Evolutionary conservation across 164 flowering plant species (phyloP).

Genomic region (Berberis thunbergii): DNA sequence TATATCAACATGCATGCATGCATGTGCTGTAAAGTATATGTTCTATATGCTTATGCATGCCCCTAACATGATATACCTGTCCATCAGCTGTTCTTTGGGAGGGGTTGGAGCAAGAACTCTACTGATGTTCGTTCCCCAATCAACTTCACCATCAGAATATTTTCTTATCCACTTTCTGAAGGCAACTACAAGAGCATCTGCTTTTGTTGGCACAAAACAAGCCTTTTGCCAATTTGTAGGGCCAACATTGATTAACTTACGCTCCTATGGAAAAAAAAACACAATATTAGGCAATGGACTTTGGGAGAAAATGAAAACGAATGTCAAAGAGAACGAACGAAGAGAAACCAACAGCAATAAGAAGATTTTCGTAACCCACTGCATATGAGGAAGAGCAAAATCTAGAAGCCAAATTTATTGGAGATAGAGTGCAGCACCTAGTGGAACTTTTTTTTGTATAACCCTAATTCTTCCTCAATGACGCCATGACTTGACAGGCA

Average conservation of each 20-base stretch:
- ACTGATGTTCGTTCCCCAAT: conserved; percentile 56
- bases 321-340: too few species aligned
- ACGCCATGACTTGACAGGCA: too few species aligned
- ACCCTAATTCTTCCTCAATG: too few species aligned
- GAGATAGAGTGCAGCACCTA: too few species aligned
- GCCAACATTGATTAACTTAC: conserved; percentile 52
- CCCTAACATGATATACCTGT: conserved; percentile 40
- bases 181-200: conserved; percentile 68
- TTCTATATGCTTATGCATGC: not conserved
- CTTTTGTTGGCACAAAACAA: conserved; percentile 79
- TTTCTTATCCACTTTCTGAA: conserved; percentile 83
- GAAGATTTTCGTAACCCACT: too few species aligned
- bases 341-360: too few species aligned
- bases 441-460: too few species aligned
- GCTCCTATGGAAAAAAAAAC: conserved; percentile 42
- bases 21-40: not conserved
- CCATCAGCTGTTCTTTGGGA: conserved; percentile 71
- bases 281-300: not conserved
- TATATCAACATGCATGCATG: too few species aligned
- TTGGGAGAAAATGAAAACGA: too few species aligned
- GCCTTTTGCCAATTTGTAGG: conserved; percentile 73
- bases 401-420: not conserved
- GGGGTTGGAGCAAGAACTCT: conserved; percentile 63
- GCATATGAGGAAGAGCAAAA: not conserved
- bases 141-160: conserved; percentile 56